Evolutionary conservation across 2,329 filamentous ascomycete species (phyloP).

Genomic region (Cordyceps cicadae): DNA sequence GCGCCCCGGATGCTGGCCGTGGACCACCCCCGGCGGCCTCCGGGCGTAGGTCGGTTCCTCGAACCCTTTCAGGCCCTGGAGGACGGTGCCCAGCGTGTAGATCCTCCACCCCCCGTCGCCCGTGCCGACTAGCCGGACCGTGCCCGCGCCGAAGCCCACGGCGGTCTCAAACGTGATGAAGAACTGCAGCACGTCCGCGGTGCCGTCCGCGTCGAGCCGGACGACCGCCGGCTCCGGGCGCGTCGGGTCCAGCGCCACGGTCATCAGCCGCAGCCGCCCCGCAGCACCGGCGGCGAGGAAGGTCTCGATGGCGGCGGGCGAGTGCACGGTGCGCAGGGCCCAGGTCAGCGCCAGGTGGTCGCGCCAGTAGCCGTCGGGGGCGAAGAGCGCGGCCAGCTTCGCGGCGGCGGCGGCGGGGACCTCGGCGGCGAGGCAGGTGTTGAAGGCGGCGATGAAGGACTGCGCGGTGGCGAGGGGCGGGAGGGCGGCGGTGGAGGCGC

Average conservation of each 20-base stretch:
- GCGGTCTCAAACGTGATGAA: constrained; percentile 15
- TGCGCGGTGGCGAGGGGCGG: background rate
- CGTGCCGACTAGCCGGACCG: constrained; percentile 13
- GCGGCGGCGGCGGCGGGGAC: constrained; percentile 15
- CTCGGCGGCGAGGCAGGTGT: constrained; percentile 3
- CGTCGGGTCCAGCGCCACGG: background rate
- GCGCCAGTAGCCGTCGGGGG: constrained; percentile 40
- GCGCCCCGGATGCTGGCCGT: constrained; percentile 19
- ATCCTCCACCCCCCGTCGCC: constrained; percentile 38
- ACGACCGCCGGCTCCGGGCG: constrained; percentile 1
- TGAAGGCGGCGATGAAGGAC: background rate
- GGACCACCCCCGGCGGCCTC: constrained; percentile 42
- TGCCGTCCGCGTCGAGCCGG: constrained; percentile 11
- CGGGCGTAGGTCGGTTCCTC: constrained; percentile 36
- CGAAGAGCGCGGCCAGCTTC: constrained; percentile 22
- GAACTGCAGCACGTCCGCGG: constrained; percentile 14
- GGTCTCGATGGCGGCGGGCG: background rate
- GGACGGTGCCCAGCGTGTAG: constrained; percentile 47
- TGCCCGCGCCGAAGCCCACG: constrained; percentile 13
- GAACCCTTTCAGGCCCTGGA: constrained; percentile 40
- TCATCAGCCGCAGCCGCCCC: background rate
- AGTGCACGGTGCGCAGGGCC: constrained; percentile 39
- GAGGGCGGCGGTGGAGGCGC: background rate
- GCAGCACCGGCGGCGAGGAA: constrained; percentile 11
- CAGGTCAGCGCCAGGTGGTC: constrained; percentile 46